These are phyloP conservation scores for Rhizopus delemar DNA, from an alignment of 371 early-diverging fungal species.

Conservation along the genomic window DNA sequence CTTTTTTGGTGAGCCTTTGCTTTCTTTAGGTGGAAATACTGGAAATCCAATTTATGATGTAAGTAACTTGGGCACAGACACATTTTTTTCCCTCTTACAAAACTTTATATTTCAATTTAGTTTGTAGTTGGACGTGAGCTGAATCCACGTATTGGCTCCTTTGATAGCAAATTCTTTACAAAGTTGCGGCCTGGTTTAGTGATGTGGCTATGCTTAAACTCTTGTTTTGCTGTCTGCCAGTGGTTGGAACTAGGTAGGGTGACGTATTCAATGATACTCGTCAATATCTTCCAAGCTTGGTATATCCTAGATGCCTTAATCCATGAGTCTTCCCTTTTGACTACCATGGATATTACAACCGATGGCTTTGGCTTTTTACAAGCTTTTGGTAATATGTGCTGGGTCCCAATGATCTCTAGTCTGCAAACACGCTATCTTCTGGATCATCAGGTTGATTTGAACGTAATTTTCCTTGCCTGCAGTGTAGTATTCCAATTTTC, in stretches of 20 bases:
- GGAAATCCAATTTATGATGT: conserved; percentile 87
- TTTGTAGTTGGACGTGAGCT: conserved; percentile 83
- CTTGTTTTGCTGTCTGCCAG: conserved; percentile 78
- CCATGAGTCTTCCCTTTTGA: conserved; percentile 80
- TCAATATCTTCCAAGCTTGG: conserved; percentile 73
- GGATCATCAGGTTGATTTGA: conserved; percentile 62
- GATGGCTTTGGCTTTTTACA: conserved; percentile 97
- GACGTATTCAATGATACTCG: conserved; percentile 79
- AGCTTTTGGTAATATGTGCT: conserved; percentile 82
- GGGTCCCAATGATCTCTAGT: conserved; percentile 90
- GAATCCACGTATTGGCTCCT: conserved; percentile 82
- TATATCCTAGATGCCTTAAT: conserved; percentile 87
- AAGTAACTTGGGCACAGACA: conserved; percentile 14
- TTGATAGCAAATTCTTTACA: conserved; percentile 91
- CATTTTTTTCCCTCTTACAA: too few species aligned
- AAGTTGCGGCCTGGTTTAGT: conserved; percentile 90
- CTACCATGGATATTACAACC: conserved; percentile 92
- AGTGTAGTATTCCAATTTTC: conserved; percentile 60
- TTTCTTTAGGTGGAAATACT: conserved; percentile 89
- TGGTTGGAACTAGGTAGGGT: conserved; percentile 65
- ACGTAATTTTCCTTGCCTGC: conserved; percentile 29
- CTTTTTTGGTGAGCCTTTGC: conserved; percentile 66
- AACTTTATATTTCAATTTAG: conserved; percentile 24
- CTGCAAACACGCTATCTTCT: conserved; percentile 88
- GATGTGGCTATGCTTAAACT: conserved; percentile 78